Conservation (phyloP, 345 rosid species). For the Pseudoturritis turrita region DNA sequence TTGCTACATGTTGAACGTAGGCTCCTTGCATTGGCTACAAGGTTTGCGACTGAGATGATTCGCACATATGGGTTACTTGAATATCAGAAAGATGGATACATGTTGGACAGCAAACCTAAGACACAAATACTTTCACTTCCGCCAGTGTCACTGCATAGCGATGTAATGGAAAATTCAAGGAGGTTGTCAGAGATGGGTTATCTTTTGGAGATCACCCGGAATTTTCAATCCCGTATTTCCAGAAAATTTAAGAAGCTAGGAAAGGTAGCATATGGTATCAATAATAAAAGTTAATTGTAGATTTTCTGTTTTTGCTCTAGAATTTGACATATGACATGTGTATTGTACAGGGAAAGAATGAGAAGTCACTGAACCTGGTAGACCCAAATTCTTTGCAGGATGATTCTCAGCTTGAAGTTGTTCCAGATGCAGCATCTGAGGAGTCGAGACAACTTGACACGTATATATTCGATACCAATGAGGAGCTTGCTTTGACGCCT, state of each 20-base stretch:
- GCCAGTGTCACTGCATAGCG: slow-evolving; percentile 36
- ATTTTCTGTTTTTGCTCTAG: slow-evolving; percentile 10
- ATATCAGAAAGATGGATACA: slow-evolving; percentile 46
- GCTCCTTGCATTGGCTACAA: slow-evolving; percentile 74
- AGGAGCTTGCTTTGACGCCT: slow-evolving; percentile 57
- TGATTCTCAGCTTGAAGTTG: slow-evolving; percentile 54
- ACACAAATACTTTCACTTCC: slow-evolving; percentile 48
- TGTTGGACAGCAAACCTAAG: slow-evolving; percentile 35
- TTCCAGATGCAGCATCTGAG: slow-evolving; percentile 38
- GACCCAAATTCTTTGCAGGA: slow-evolving; percentile 39
- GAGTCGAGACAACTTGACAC: slow-evolving; percentile 36
- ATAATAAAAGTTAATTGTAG: not conserved
- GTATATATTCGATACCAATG: slow-evolving; percentile 27
- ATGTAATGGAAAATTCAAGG: slow-evolving; percentile 40
- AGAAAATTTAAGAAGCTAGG: slow-evolving; percentile 65
- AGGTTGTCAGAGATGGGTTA: slow-evolving; percentile 76
- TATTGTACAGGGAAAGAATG: slow-evolving; percentile 51
- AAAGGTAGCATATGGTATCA: slow-evolving; percentile 35
- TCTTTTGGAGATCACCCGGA: slow-evolving; percentile 78
- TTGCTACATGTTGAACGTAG: slow-evolving; percentile 42
- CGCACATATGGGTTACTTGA: slow-evolving; percentile 61
- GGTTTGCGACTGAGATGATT: slow-evolving; percentile 83
- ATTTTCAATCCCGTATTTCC: slow-evolving; percentile 61
- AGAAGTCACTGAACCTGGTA: slow-evolving; percentile 38
- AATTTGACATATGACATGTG: slow-evolving; percentile 16